A percentile compares a stretch with the other conserved stretches of the same genome.
phyloP scores from a whole-genome alignment of 768 basidiomycete species.

The Pluteus cervinus region DNA sequence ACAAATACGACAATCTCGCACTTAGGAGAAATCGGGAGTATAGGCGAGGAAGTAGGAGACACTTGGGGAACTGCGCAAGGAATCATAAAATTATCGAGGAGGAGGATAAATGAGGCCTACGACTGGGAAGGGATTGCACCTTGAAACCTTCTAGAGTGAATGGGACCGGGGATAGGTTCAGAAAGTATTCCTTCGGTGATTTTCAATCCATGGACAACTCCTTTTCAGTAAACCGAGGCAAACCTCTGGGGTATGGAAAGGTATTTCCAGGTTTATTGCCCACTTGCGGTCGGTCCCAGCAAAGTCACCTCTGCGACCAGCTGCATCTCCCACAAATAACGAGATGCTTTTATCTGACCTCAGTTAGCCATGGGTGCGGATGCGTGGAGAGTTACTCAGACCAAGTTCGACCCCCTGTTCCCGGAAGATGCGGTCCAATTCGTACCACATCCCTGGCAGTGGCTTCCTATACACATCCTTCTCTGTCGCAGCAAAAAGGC shows the following conservation, averaged over 20 bases:
- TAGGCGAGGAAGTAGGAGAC: conserved; percentile 42
- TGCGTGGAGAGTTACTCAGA: conserved; percentile 20
- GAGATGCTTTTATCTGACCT: conserved; percentile 54
- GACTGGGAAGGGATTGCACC: conserved; percentile 38
- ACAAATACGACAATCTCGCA: conserved; percentile 47
- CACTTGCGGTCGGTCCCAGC: conserved; percentile 81
- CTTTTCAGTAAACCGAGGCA: neutral
- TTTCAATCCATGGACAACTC: neutral
- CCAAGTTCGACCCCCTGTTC: conserved; percentile 61
- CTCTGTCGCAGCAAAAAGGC: conserved; percentile 69
- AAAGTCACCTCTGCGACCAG: conserved; percentile 73
- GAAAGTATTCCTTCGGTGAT: conserved; percentile 66
- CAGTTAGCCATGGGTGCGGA: neutral
- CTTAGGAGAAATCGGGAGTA: conserved; percentile 32
- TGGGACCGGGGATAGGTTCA: conserved; percentile 39
- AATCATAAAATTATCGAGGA: conserved; percentile 3
- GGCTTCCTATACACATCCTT: conserved; percentile 82
- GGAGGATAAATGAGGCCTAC: conserved; percentile 18
- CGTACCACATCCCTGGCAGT: conserved; percentile 81
- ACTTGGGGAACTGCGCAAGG: conserved; percentile 38
- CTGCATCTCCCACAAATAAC: conserved; percentile 88
- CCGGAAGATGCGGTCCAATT: conserved; percentile 56
- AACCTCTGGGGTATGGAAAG: conserved; percentile 85
- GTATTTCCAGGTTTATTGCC: conserved; percentile 68
- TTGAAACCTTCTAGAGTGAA: conserved; percentile 63